These are phyloP conservation scores for Ustilago crameri DNA, from an alignment of 1,284 basidiomycete genomes.

Conservation along the genomic window DNA sequence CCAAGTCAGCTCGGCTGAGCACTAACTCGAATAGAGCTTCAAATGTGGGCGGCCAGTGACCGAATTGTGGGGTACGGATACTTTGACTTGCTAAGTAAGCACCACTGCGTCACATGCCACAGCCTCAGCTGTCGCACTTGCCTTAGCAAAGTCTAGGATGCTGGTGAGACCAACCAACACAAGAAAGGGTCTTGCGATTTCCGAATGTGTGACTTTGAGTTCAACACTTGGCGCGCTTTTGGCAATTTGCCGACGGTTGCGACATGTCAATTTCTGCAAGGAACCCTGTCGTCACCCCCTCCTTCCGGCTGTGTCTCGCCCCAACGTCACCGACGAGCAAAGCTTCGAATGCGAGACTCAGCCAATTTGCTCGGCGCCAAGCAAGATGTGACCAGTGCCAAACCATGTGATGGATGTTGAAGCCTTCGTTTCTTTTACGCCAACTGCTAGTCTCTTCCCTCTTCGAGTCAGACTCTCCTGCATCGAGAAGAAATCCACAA, in stretches of 20 bases:
- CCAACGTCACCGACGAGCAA: neutral
- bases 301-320: neutral
- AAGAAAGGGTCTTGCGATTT: neutral
- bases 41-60: no score
- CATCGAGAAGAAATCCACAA: neutral
- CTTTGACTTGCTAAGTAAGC: no score
- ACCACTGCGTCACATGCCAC: no score
- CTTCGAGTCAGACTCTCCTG: neutral
- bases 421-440: neutral
- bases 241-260: conserved; percentile 12
- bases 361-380: conserved; percentile 3
- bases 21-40: no score
- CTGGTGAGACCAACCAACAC: neutral
- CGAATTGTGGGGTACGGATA: no score
- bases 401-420: conserved; percentile 18
- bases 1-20: no score
- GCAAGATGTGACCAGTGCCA: neutral
- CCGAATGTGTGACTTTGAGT: neutral
- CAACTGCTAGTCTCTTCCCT: neutral
- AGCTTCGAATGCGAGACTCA: neutral
- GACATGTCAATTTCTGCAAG: conserved; percentile 47
- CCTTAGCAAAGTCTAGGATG: no score
- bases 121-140: no score
- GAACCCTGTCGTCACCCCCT: neutral
- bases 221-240: neutral